Conservation (phyloP, 108 stramenopile genomes). For the Fistulifera pelliculosa region DNA sequence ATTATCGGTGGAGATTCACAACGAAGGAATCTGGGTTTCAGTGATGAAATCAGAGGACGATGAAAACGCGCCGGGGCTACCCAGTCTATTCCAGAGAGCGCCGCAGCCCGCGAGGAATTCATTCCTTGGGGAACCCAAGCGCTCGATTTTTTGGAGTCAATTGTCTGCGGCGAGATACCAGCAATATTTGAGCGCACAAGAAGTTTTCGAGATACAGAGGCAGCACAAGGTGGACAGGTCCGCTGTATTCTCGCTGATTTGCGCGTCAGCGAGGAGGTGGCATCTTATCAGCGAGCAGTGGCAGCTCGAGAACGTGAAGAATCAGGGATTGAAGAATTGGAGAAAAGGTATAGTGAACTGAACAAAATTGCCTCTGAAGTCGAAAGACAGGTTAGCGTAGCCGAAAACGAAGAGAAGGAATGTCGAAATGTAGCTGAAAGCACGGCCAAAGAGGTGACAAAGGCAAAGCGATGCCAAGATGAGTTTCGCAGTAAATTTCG, state of each 20-base stretch:
- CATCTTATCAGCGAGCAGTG: constrained; percentile 34
- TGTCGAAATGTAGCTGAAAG: constrained; percentile 4
- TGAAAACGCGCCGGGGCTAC: not conserved
- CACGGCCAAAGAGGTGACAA: constrained; percentile 12
- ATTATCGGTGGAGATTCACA: constrained; percentile 66
- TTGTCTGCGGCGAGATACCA: constrained; percentile 65
- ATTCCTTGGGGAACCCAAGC: constrained; percentile 61
- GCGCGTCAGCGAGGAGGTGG: constrained; percentile 51
- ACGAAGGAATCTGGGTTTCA: constrained; percentile 66
- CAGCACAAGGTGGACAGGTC: constrained; percentile 44
- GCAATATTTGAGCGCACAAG: constrained; percentile 13
- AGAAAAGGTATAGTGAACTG: constrained; percentile 18
- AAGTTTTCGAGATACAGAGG: constrained; percentile 19
- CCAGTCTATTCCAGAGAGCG: not conserved
- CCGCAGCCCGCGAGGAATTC: constrained; percentile 22
- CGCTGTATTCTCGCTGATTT: constrained; percentile 63
- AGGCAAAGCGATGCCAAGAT: constrained; percentile 20
- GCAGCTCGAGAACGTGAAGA: constrained; percentile 24
- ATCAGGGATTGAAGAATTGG: constrained; percentile 15
- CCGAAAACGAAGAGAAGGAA: constrained; percentile 26
- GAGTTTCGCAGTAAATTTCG: constrained; percentile 29
- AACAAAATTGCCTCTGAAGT: constrained; percentile 5
- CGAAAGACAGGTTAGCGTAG: constrained; percentile 9
- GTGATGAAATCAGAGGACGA: constrained; percentile 1
- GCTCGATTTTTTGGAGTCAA: constrained; percentile 32